Conservation (phyloP, 371 early-diverging fungal species). For the Saksenaea oblongispora region DNA sequence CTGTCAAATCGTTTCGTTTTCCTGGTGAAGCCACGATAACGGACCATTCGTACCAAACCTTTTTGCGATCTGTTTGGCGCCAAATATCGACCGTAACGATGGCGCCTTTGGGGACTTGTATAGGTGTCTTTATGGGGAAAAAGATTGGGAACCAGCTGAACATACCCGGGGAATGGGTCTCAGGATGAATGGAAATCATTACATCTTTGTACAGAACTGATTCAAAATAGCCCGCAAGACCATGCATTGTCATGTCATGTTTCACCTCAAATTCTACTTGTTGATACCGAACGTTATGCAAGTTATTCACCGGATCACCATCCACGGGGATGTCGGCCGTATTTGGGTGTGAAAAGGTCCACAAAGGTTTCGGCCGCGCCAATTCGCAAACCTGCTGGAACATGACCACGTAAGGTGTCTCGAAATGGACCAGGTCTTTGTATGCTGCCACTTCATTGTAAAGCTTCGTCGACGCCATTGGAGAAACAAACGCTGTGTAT, state of each 20-base stretch:
- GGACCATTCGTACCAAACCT: conserved; percentile 97
- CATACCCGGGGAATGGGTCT: conserved; percentile 89
- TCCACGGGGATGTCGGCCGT: conserved; percentile 31
- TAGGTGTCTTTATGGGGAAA: conserved; percentile 83
- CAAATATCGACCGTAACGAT: conserved; percentile 79
- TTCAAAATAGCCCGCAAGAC: conserved; percentile 95
- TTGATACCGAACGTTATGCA: conserved; percentile 70
- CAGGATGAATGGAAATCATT: conserved; percentile 81
- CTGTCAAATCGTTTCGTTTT: conserved; percentile 23
- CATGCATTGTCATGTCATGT: conserved; percentile 78
- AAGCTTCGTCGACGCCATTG: conserved; percentile 84
- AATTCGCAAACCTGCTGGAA: conserved; percentile 74
- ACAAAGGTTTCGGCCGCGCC: conserved; percentile 69
- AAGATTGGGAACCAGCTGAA: conserved; percentile 97
- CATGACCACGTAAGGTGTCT: conserved; percentile 94
- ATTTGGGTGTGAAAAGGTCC: conserved; percentile 87
- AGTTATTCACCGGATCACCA: conserved; percentile 63
- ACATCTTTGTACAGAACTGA: conserved; percentile 84
- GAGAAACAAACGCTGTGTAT: conserved; percentile 84
- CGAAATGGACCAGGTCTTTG: conserved; percentile 68
- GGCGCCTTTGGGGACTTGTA: conserved; percentile 62
- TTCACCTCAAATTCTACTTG: conserved; percentile 54
- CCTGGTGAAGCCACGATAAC: conserved; percentile 29
- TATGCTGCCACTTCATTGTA: conserved; percentile 64
- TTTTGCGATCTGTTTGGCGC: conserved; percentile 73